A percentile compares a stretch with the other conserved stretches of the same genome.
These are phyloP conservation scores for Ceratocystiopsis sp. DNA, from an alignment of 2,329 filamentous ascomycete genomes.

Conservation along the genomic window DNA sequence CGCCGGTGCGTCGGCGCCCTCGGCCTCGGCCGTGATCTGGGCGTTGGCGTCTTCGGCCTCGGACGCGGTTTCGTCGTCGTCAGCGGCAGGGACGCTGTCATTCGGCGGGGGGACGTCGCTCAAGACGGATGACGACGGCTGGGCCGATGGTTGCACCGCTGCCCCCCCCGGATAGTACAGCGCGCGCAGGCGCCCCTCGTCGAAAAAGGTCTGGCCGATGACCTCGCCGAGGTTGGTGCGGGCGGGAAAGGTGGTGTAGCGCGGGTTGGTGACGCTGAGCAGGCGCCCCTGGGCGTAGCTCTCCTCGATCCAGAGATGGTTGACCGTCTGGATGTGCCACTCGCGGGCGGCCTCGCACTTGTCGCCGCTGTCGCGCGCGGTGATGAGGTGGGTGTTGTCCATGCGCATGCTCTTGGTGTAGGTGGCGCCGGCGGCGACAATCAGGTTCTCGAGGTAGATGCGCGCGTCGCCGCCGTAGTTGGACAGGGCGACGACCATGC, in stretches of 20 bases:
- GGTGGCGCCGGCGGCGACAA: constrained; percentile 65
- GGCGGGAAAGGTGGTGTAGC: constrained; percentile 73
- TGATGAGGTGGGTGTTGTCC: constrained; percentile 91
- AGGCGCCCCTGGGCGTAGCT: constrained; percentile 80
- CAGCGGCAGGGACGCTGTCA: constrained; percentile 3
- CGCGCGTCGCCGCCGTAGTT: constrained; percentile 94
- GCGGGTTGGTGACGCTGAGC: constrained; percentile 52
- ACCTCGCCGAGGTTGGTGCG: constrained; percentile 87
- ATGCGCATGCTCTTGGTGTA: constrained; percentile 92
- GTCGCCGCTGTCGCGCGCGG: constrained; percentile 74
- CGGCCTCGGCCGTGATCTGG: neutral
- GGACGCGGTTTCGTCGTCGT: constrained; percentile 7
- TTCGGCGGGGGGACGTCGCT: neutral
- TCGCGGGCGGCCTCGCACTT: constrained; percentile 86
- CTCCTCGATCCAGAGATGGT: constrained; percentile 95
- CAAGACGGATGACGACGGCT: constrained; percentile 2
- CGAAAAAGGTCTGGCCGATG: constrained; percentile 73
- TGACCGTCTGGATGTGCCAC: constrained; percentile 80
- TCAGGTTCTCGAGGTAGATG: constrained; percentile 82
- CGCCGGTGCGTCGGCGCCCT: too few species aligned
- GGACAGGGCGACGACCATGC: constrained; percentile 69
- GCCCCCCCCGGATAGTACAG: constrained; percentile 40
- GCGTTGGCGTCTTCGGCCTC: constrained; percentile 1
- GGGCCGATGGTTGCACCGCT: neutral
- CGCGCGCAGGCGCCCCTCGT: constrained; percentile 41